Evolutionary conservation across 179 eudicot genomes (phyloP), one percentile per base, ranked within the genome.

Genomic region (Beta corolliflora): DNA sequence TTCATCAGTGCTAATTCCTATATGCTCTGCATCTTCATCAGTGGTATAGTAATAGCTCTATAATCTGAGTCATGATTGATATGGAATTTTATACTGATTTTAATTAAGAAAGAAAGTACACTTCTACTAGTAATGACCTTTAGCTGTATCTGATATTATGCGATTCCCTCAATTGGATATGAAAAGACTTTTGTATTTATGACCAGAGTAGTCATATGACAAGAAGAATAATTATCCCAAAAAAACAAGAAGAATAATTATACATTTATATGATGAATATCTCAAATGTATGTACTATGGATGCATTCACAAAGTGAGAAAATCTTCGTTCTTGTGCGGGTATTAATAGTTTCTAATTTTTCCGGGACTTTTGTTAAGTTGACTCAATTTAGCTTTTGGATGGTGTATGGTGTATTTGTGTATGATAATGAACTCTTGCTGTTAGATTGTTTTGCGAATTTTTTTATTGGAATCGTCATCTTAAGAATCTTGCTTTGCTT

Each of bases 321-420:
- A 19, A 5, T 18, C 3, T 19, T 21, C 54, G 56, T 29, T 29
- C 14, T 14, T 52, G 23, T 76, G 31, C 9, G 67, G 36, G 65
- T 67, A 50, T 53, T 18, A 21, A 52, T 65, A 66, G 18, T 65
- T 31, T 54, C 9, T 8, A 23, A 15, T 64, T 18, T 9, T 76
- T 21, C 13, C 41, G 19, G 45, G 41, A 56, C 71, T 58, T 15
- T 18, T 50, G 25, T n/a, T 3, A 18, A 59, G 4, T 45, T 56
- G 31, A 23, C 59, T 55, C 36, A 73, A n/a, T 52, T 10, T 80
- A 52, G 82, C 71, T 71, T 11, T 59, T 11, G 63, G 71, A 48
- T 73, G 76, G 60, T 73, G 19, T 23, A 23, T 50, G 19, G 77
- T 36, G 41, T 3, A 36, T 36, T 10, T 7, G 66, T 19, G 31